Evolutionary conservation across 495 filamentous ascomycete genomes (phyloP), one percentile per base, ranked within the genome.

Genomic region (Penicillium dipodomyicola): DNA sequence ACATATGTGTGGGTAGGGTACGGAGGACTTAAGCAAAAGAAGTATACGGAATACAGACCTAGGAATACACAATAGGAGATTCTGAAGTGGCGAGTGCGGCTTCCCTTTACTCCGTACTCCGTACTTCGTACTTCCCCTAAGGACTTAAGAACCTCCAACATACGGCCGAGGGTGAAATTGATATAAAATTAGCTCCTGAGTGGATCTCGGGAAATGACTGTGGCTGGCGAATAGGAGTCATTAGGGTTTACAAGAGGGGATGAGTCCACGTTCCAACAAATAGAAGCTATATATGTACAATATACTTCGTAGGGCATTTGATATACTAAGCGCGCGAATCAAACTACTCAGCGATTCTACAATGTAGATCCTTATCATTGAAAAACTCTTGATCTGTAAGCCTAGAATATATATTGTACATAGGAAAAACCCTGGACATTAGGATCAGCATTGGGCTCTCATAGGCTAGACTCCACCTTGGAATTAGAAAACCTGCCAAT

Each of bases 201-300:
- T 48, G 45, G 45, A 48, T 48, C 45, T 48, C 45, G 27, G n/a
- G 44, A 47, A n/a, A 7, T 27, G n/a, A 30, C 15, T 32, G 44
- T 46, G 42, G 22, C 43, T 9, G 27, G 8, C 44, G 27, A 47
- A 48, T 48, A 32, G 45, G 45, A 48, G 29, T 30, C 25, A 7
- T 5, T 5, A 17, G 23, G 43, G 23, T 14, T 10, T 8, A 27
- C 12, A 45, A 25, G 4, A 46, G 14, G 22, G 22, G 19, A 15
- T n/a, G 25, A 46, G 23, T 15, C 43, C 43, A 46, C 43, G 42
- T 44, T 14, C 14, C 42, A 44, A 44, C 14, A 44, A 23, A 44
- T n/a, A 47, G 8, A 47, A 12, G 5, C 5, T 5, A 43, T 43
- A 23, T 43, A 23, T 22, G 41, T 30, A 27, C 30, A 32, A 12